A percentile compares a stretch with the other conserved stretches of the same genome.
Evolutionary conservation across 306 rosid species (phyloP).

Genomic region (Begonia fuchsioides): DNA sequence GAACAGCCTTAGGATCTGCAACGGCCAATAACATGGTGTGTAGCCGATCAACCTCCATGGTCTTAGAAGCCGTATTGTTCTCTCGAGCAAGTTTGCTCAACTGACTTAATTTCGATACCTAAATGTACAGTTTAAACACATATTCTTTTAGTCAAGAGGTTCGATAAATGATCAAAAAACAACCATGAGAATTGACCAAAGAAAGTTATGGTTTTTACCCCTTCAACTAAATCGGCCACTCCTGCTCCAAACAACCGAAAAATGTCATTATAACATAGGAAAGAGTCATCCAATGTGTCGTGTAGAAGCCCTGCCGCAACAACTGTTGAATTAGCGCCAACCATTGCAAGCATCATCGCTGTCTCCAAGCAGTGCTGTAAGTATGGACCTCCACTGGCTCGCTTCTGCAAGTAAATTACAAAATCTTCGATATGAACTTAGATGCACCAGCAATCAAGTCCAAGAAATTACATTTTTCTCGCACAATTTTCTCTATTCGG

Average conservation of each 20-base stretch:
- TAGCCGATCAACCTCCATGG: conserved; percentile 76
- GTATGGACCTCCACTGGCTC: conserved; percentile 93
- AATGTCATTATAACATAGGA: conserved; percentile 53
- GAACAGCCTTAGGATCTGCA: conserved; percentile 96
- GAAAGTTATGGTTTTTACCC: conserved; percentile 36
- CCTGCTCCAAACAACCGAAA: conserved; percentile 57
- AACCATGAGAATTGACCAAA: background rate
- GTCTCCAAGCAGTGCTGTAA: conserved; percentile 94
- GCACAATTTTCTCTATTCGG: too few relatives aligned
- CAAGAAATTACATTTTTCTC: too few relatives aligned
- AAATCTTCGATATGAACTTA: background rate
- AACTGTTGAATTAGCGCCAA: conserved; percentile 79
- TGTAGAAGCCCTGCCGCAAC: conserved; percentile 99
- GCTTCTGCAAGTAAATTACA: conserved; percentile 36
- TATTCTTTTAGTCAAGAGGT: too few relatives aligned
- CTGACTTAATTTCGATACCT: conserved; percentile 92
- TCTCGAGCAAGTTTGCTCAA: conserved; percentile 94
- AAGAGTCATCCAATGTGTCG: conserved; percentile 80
- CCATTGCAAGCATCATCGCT: conserved; percentile 67
- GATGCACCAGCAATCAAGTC: too few relatives aligned
- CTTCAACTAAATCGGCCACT: conserved; percentile 85
- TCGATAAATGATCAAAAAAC: too few relatives aligned
- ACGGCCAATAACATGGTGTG: conserved; percentile 96
- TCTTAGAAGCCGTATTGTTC: conserved; percentile 72
- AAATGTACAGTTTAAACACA: too few relatives aligned